These are phyloP conservation scores for Allium sativum DNA, from an alignment of 106 monocot species.

Conservation along the genomic window DNA sequence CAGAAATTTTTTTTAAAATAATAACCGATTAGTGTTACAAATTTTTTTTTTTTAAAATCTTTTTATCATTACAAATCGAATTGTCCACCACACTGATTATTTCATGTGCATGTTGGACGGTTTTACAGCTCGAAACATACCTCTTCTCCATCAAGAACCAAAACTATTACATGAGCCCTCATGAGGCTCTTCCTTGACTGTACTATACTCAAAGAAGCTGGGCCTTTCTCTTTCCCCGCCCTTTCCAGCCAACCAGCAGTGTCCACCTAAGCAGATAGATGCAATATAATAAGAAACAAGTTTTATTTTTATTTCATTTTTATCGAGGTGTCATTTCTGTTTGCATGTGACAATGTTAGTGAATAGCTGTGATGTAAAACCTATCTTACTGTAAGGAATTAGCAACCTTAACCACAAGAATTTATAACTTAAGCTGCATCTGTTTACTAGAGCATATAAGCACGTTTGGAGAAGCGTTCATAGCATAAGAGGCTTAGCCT, in stretches of 20 bases:
- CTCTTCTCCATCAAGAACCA: slow-evolving; percentile 97
- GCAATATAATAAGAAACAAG: background rate
- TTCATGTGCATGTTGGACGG: background rate
- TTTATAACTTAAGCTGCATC: no score
- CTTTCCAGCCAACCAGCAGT: slow-evolving; percentile 99
- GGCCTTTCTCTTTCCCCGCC: slow-evolving; percentile 85
- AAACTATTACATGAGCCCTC: slow-evolving; percentile 93
- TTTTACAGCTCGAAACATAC: slow-evolving; percentile 13
- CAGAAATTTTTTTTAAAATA: slow-evolving; percentile 1
- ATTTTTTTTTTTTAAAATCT: background rate
- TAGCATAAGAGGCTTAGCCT: no score
- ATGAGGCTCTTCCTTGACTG: slow-evolving; percentile 95
- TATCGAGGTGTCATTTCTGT: no score
- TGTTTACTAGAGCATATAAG: no score
- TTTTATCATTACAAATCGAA: background rate
- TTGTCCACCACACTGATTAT: background rate
- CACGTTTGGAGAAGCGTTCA: no score
- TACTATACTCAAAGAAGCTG: slow-evolving; percentile 80
- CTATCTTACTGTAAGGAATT: no score
- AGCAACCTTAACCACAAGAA: no score
- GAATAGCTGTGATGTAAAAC: no score
- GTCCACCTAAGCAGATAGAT: slow-evolving; percentile 58
- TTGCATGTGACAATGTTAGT: no score
- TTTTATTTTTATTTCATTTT: no score
- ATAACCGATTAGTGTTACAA: background rate